phyloP scores from a whole-genome alignment of 257 asterid genomes.

The Scutellaria baicalensis region DNA sequence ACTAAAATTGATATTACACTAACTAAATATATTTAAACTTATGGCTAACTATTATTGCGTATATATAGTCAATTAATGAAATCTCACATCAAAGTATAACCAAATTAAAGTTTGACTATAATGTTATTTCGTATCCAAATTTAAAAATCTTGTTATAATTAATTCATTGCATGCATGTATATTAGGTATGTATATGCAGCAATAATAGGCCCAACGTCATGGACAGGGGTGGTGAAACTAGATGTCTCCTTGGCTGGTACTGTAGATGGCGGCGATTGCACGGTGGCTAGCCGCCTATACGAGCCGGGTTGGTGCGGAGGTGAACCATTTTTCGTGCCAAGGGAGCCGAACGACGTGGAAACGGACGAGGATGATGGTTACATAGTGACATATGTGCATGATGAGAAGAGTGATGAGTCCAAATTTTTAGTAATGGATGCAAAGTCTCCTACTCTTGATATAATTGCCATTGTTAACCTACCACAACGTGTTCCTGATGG shows the following conservation, averaged over 20 bases:
- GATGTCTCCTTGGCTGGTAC: constrained; percentile 7
- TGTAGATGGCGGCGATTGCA: neutral
- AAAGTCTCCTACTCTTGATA: constrained; percentile 47
- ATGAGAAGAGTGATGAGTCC: constrained; percentile 44
- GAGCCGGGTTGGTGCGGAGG: constrained; percentile 21
- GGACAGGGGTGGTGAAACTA: constrained; percentile 21
- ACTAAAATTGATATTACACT: no score
- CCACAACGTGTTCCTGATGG: constrained; percentile 58
- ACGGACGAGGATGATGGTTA: constrained; percentile 57
- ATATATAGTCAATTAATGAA: no score
- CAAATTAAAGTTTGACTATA: no score
- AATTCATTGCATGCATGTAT: neutral
- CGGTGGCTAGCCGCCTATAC: constrained; percentile 13
- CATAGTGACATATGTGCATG: constrained; percentile 44
- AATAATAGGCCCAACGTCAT: neutral
- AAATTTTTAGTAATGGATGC: constrained; percentile 58
- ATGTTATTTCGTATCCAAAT: no score
- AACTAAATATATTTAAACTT: no score
- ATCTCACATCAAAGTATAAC: no score
- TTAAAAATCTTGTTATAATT: no score
- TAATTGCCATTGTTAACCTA: constrained; percentile 41
- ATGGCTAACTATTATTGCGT: no score
- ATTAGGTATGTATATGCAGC: constrained; percentile 22
- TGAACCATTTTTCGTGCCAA: constrained; percentile 30
- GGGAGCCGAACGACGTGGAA: constrained; percentile 11